phyloP scores from a whole-genome alignment of 352 stramenopile genomes.

The Globisporangium megalacanthum region DNA sequence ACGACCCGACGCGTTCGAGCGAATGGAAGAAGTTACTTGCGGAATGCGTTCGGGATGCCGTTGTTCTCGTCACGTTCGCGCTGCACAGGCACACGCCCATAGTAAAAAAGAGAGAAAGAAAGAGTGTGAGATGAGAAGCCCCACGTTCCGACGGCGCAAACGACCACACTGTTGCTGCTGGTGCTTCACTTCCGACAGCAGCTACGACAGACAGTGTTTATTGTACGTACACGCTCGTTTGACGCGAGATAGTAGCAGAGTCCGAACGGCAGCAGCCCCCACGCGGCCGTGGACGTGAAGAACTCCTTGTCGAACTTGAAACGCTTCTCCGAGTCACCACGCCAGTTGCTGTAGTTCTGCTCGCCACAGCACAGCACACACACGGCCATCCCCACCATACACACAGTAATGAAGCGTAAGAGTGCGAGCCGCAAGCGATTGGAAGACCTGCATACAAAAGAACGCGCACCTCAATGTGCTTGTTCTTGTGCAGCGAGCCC shows the following conservation, averaged over 20 bases:
- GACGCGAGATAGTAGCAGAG: conserved; percentile 61
- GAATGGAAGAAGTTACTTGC: conserved; percentile 26
- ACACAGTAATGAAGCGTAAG: too few species aligned
- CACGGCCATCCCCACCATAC: too few species aligned
- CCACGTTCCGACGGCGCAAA: neutral
- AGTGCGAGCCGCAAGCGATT: neutral
- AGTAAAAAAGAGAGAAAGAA: neutral
- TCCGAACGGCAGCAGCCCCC: conserved; percentile 51
- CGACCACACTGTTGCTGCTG: neutral
- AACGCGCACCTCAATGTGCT: conserved; percentile 65
- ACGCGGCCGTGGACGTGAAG: conserved; percentile 45
- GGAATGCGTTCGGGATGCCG: conserved; percentile 51
- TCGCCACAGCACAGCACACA: neutral
- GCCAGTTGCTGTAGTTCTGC: conserved; percentile 86
- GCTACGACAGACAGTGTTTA: conserved; percentile 1
- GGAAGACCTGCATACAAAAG: neutral
- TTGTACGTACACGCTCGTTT: conserved; percentile 49
- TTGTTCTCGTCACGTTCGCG: conserved; percentile 15
- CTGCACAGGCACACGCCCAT: neutral
- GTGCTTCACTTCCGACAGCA: neutral
- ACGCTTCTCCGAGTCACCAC: conserved; percentile 76
- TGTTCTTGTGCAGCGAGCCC: conserved; percentile 77
- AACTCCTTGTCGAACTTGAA: conserved; percentile 71
- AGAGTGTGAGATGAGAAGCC: neutral
- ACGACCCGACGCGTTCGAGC: neutral